A percentile compares a stretch with the other conserved stretches of the same genome.
Evolutionary conservation across 73 alveolate species (phyloP).

Genomic region (Breviolum minutum): DNA sequence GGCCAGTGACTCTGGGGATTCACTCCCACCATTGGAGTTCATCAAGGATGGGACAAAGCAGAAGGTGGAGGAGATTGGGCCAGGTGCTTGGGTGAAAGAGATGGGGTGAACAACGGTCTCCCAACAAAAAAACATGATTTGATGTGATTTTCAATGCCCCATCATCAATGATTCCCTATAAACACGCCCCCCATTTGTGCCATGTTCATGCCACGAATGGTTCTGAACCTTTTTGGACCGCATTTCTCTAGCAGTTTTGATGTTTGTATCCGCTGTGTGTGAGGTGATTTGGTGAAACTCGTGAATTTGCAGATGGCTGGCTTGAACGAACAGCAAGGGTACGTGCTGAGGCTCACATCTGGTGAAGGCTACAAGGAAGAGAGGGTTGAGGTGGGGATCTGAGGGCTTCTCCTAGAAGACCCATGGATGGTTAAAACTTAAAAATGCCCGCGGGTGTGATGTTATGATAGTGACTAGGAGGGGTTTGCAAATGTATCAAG

Average conservation of each 20-base stretch:
- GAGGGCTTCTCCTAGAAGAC: too few relatives aligned
- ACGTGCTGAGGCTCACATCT: background rate
- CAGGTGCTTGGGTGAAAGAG: background rate
- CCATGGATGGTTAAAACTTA: background rate
- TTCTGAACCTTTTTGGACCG: too few relatives aligned
- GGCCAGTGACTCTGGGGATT: slow-evolving; percentile 38
- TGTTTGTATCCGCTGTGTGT: too few relatives aligned
- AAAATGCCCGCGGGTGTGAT: background rate
- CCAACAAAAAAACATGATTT: too few relatives aligned
- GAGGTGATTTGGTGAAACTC: slow-evolving; percentile 46
- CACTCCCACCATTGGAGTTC: slow-evolving; percentile 71
- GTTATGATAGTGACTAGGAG: background rate
- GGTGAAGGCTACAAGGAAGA: background rate
- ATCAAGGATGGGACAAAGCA: background rate
- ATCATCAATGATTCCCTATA: too few relatives aligned
- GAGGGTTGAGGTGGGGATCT: background rate
- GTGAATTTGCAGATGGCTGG: background rate
- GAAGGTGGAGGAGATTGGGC: background rate
- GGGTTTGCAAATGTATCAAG: too few relatives aligned
- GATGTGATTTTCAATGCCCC: too few relatives aligned
- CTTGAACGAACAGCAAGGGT: slow-evolving; percentile 39
- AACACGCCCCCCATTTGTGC: background rate
- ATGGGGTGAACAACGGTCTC: background rate
- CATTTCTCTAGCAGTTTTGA: too few relatives aligned
- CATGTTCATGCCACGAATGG: too few relatives aligned